Conservation (phyloP, 805 yeast species). For the Metschnikowia bowlesiae region DNA sequence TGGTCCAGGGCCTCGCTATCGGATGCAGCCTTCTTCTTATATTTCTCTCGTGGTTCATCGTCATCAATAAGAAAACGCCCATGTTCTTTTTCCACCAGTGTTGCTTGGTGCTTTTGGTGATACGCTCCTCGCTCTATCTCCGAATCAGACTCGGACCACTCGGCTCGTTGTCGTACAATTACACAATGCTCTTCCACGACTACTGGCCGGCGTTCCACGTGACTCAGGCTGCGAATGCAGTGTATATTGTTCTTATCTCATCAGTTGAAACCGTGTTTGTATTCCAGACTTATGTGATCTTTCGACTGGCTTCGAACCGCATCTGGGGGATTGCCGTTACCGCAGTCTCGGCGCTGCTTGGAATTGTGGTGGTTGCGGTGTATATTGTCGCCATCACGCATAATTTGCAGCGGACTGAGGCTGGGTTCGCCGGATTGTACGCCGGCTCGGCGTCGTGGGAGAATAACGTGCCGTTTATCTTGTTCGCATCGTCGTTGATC, state of each 20-base stretch:
- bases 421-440: not conserved
- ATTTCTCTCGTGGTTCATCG: constrained; percentile 14
- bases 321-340: constrained; percentile 39
- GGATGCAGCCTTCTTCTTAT: constrained; percentile 14
- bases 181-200: constrained; percentile 29
- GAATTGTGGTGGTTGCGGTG: constrained; percentile 52
- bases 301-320: constrained; percentile 52
- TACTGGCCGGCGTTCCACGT: constrained; percentile 36
- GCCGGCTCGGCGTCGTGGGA: constrained; percentile 33
- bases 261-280: constrained; percentile 63
- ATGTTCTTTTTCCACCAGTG: constrained; percentile 69
- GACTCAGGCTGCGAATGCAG: constrained; percentile 57
- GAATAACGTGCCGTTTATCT: constrained; percentile 51
- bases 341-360: constrained; percentile 37
- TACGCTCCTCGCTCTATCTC: constrained; percentile 60
- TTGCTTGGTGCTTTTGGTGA: constrained; percentile 49
- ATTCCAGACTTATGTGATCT: constrained; percentile 69
- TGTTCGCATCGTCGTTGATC: constrained; percentile 67
- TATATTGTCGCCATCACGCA: constrained; percentile 52
- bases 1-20: constrained; percentile 14
- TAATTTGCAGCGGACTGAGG: constrained; percentile 26
- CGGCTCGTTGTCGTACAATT: constrained; percentile 43
- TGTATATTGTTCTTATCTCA: constrained; percentile 56
- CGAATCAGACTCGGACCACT: constrained; percentile 51
- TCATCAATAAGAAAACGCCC: constrained; percentile 54